A percentile compares a stretch with the other conserved stretches of the same genome.
These are phyloP conservation scores for Cinchona pubescens DNA, from an alignment of 257 asterid species.

Conservation along the genomic window DNA sequence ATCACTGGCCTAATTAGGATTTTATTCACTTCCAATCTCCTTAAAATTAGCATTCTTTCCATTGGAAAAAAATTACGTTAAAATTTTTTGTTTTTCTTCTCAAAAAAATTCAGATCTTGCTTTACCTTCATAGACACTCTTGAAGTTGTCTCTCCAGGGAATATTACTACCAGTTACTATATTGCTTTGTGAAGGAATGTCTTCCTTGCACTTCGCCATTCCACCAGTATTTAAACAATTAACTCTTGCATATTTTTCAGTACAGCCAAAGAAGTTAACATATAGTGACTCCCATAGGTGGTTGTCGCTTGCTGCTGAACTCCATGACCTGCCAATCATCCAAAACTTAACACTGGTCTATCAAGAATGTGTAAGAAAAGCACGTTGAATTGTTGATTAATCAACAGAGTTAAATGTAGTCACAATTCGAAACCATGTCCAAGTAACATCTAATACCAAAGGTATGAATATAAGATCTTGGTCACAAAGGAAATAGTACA, in stretches of 20 bases:
- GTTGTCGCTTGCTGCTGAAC: conserved; percentile 61
- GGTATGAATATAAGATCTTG: not conserved
- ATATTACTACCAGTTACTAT: conserved; percentile 17
- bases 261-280: conserved; percentile 35
- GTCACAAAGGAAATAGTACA: not conserved
- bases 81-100: not conserved
- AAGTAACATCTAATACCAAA: not conserved
- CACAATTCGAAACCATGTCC: not conserved
- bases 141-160: conserved; percentile 51
- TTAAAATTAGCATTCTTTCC: not conserved
- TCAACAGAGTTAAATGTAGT: not conserved
- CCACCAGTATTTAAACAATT: conserved; percentile 14
- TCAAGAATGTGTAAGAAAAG: too few species aligned
- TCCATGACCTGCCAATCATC: conserved; percentile 62
- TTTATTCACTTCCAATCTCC: not conserved
- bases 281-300: conserved; percentile 60
- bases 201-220: conserved; percentile 16
- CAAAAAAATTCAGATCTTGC: not conserved
- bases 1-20: not conserved
- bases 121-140: conserved; percentile 48
- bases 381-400: too few species aligned
- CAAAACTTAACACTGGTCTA: not conserved
- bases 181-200: conserved; percentile 14
- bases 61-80: not conserved
- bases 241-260: conserved; percentile 15